Base-by-base conservation (phyloP, 148 eudicot genomes). In the Bassia scoparia region DNA sequence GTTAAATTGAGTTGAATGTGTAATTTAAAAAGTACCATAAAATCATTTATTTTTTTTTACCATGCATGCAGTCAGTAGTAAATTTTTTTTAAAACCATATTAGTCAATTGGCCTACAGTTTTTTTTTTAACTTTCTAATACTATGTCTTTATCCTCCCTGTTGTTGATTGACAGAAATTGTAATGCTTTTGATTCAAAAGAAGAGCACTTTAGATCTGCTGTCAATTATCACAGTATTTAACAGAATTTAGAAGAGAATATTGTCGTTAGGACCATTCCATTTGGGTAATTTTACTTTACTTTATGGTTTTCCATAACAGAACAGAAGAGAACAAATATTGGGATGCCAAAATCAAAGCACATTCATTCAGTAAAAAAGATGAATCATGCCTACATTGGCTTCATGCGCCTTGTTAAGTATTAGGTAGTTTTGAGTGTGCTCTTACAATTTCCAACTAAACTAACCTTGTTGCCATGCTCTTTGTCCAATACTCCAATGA, bases 401-500 rank as follows among this genome's bases (percentile, higher is more conserved):
- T 61, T 9, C 30, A 61, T 69, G 49, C 61, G 48, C 12, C 44
- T 61, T 73, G 74, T 69, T 74, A 11, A 35, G 55, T 7, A 61
- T 73, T 68, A 15, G 62, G 41, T n/a, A 41, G 46, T 44, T 44
- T n/a, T 34, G 21, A 66, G 41, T 74, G 69, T 68, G 68, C 74
- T 26, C 21, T 41, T 8, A 35, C 4, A 38, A 43, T 27, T 38
- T 79, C 49, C n/a, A 61, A 74, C 74, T 74, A 69, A 46, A 55
- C 7, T 72, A n/a, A n/a, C n/a, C n/a, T 79, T 79, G 82, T 79
- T 79, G 34, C 33, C 70, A 68, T 62, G 71, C 54, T 2, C 18
- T 63, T 78, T 79, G 81, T 79, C 81, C 44, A 68, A 2, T 74
- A 49, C n/a, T n/a, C n/a, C n/a, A n/a, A n/a, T n/a, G n/a, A 61